A percentile compares a stretch with the other conserved stretches of the same genome.
phyloP scores from a whole-genome alignment of 2,329 filamentous ascomycete genomes.

The Incumbomyces lentus region DNA sequence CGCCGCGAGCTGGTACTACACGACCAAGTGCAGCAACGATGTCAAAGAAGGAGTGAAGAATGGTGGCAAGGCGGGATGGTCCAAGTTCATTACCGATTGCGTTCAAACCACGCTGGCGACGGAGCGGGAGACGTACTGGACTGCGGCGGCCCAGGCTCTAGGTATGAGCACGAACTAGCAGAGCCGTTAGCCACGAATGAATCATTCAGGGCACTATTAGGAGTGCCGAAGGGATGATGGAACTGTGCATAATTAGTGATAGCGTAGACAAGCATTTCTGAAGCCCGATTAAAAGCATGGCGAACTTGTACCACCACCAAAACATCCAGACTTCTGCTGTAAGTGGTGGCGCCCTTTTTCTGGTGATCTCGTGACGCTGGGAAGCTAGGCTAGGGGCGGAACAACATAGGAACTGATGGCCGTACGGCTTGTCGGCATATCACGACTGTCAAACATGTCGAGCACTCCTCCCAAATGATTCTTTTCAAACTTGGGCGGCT shows the following conservation, averaged over 20 bases:
- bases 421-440: too few species aligned
- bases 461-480: too few species aligned
- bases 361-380: too few species aligned
- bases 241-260: not conserved
- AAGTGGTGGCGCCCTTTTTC: too few species aligned
- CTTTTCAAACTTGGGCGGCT: too few species aligned
- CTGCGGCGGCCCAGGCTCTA: conserved; percentile 35
- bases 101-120: conserved; percentile 40
- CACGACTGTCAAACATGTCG: too few species aligned
- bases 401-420: too few species aligned
- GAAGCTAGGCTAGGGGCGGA: too few species aligned
- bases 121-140: conserved; percentile 42
- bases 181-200: not conserved
- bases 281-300: too few species aligned
- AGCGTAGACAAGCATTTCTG: not conserved
- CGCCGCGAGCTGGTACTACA: conserved; percentile 52
- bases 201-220: not conserved
- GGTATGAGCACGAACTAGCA: conserved; percentile 15
- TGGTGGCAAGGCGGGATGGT: conserved; percentile 42
- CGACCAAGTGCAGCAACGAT: conserved; percentile 40
- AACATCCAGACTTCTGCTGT: too few species aligned
- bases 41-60: conserved; percentile 35
- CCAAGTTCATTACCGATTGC: conserved; percentile 44
- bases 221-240: not conserved
- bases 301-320: too few species aligned